phyloP scores from a whole-genome alignment of 148 eudicot genomes.

The Camellia lanceoleosa region DNA sequence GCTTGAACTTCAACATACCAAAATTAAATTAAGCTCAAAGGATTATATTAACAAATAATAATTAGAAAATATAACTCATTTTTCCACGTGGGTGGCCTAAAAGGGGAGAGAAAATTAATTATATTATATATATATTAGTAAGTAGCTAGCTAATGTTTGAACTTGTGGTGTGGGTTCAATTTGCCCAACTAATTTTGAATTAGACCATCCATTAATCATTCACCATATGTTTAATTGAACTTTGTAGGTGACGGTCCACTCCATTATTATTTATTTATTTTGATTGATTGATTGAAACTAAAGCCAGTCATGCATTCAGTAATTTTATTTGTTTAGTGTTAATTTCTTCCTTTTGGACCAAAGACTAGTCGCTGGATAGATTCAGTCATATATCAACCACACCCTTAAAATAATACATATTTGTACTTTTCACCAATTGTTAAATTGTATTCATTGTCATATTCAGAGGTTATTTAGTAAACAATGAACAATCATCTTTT shows the following conservation, averaged over 20 bases:
- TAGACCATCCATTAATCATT: background rate
- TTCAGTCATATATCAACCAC: background rate
- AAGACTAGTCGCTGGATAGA: constrained; percentile 4
- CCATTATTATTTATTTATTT: no score
- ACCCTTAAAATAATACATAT: background rate
- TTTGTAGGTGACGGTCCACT: background rate
- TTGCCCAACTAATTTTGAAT: background rate
- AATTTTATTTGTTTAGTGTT: background rate
- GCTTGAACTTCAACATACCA: no score
- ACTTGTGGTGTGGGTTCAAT: background rate
- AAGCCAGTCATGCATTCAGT: background rate
- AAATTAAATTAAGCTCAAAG: no score
- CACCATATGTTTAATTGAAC: background rate
- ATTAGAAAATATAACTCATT: no score
- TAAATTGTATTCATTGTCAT: background rate
- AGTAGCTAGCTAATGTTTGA: background rate
- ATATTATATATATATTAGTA: no score
- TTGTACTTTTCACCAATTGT: no score
- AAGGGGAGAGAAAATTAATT: no score
- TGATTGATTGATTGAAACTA: no score
- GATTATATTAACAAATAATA: no score
- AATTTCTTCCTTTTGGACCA: constrained; percentile 2
- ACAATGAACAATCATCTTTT: no score
- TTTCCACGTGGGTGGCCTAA: no score
- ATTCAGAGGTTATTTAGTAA: no score